Conservation (phyloP, 2,329 filamentous ascomycete genomes). For the Sporothrix luriei region DNA sequence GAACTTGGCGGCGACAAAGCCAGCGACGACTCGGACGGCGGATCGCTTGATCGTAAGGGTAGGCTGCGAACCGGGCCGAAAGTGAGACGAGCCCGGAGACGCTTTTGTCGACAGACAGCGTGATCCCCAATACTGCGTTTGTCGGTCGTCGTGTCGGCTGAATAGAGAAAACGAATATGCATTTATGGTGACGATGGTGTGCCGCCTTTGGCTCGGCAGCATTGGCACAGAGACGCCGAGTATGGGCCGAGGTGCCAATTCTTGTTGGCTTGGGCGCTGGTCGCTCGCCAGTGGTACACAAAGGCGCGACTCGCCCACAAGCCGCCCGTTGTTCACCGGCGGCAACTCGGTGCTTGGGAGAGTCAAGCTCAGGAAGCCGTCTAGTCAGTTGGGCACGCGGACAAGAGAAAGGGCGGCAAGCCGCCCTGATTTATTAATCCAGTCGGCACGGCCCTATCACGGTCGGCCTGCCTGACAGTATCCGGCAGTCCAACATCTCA, state of each 20-base stretch:
- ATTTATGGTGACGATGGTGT: not conserved
- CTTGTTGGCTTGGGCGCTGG: not conserved
- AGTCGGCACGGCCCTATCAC: no score
- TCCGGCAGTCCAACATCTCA: no score
- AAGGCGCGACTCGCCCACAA: not conserved
- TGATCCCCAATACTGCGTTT: not conserved
- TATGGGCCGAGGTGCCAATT: not conserved
- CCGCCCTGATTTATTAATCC: no score
- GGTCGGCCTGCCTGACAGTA: no score
- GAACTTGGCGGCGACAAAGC: no score
- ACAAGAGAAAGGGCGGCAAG: no score
- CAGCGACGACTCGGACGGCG: no score
- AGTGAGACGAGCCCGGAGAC: not conserved
- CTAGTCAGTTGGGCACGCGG: not conserved
- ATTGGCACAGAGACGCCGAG: not conserved
- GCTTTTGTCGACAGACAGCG: not conserved
- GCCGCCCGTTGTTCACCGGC: not conserved
- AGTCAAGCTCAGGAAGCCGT: not conserved
- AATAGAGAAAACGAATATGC: not conserved
- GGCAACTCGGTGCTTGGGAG: not conserved
- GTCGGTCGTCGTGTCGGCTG: not conserved
- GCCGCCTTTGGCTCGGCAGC: not conserved
- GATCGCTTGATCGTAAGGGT: not conserved
- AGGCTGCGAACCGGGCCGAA: constrained; percentile 5
- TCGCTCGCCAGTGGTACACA: not conserved